Evolutionary conservation across 192 early-diverging fungal genomes (phyloP), one percentile per base, ranked within the genome.

Genomic region (Phlyctochytrium bullatum): DNA sequence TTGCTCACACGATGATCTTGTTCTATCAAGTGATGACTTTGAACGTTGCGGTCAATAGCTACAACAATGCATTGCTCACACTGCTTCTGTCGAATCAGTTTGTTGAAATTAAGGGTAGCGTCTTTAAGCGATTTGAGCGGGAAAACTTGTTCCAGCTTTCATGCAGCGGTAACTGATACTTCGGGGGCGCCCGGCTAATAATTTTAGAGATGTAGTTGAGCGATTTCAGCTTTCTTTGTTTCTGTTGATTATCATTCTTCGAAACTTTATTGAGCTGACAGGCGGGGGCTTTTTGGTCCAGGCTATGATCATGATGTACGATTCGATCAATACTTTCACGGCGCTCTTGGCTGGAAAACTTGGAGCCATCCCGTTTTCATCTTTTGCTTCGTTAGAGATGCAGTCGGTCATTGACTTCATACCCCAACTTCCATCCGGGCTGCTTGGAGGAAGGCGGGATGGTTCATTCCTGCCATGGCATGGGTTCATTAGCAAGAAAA

Each of bases 201-300:
- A n/a, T n/a, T n/a, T n/a, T n/a, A n/a, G n/a, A n/a, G 92, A 99
- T 78, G 92, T 98, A 40, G 95, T 97, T 2, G 96, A 98, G 76
- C 85, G 97, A 3, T 97, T 98, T 68, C 95, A 99, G 73, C 80
- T 95, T 12, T 83, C 85, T 0, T 84, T 91, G 3, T 97, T 94
- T 72, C 76, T 99, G 62, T 73, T 87, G 58, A 93, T 98, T 64
- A 97, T 98, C 65, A 93, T 91, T 1, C 68, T 93, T 32, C 86
- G 93, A 35, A 99, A 98, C 75, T 82, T 91, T 35, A 83, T 96
- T 20, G 95, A 99, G 73, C 79, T 99, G 25, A 73, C 75, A 2
- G 83, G 83, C 27, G 75, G 73, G 28, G 57, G 57, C 35, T 63
- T 30, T 28, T 53, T 75, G 23, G 65, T 67, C 4, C 24, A 61